phyloP scores from a whole-genome alignment of 148 eudicot species.

The Pharnaceum exiguum region DNA sequence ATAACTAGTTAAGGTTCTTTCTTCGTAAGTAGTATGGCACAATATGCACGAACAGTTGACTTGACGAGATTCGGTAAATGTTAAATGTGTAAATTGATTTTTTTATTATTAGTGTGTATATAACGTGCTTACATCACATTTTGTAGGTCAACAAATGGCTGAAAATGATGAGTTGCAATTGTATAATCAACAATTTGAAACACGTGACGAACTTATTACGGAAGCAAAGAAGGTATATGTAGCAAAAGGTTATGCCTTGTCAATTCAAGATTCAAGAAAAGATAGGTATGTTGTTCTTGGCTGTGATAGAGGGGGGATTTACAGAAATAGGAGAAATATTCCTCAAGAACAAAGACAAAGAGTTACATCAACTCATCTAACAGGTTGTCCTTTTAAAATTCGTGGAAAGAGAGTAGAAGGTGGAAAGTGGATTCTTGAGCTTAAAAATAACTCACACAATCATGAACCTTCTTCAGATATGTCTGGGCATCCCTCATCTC shows the following conservation, averaged over 20 bases:
- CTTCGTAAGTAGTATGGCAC: too few relatives aligned
- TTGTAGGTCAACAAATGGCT: background rate
- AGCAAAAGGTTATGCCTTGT: background rate
- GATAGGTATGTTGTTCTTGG: slow-evolving; percentile 10
- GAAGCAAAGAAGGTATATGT: background rate
- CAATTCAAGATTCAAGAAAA: slow-evolving; percentile 6
- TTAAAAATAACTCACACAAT: background rate
- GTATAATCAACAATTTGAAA: background rate
- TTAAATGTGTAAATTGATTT: too few relatives aligned
- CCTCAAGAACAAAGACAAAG: background rate
- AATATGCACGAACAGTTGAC: too few relatives aligned
- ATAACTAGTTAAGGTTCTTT: too few relatives aligned
- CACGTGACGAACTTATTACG: background rate
- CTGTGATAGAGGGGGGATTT: slow-evolving; percentile 14
- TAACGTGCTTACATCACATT: too few relatives aligned
- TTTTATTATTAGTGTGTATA: too few relatives aligned
- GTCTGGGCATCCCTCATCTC: slow-evolving; percentile 4
- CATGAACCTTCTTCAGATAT: slow-evolving; percentile 6
- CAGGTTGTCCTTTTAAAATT: slow-evolving; percentile 1
- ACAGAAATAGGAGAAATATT: background rate
- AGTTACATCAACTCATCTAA: background rate
- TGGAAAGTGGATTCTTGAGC: slow-evolving; percentile 6
- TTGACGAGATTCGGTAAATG: too few relatives aligned
- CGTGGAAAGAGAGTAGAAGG: background rate
- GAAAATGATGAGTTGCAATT: background rate